phyloP scores from a whole-genome alignment of 2,329 filamentous ascomycete genomes.

The Sarocladium kiliense region DNA sequence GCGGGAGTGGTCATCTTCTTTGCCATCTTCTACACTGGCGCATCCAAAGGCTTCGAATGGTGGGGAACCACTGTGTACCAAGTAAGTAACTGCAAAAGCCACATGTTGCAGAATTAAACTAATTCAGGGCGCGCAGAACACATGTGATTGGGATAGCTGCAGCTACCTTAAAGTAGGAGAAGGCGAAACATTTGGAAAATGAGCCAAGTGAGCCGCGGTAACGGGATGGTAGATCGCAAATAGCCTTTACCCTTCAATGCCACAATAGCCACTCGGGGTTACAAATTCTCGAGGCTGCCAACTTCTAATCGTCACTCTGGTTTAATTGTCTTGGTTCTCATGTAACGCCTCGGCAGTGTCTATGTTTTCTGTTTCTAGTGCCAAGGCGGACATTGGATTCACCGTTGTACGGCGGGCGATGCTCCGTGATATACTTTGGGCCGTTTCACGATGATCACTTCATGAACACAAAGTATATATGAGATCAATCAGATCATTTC shows the following conservation, averaged over 20 bases:
- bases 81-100: conserved; percentile 7
- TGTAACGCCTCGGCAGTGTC: neutral
- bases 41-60: conserved; percentile 20
- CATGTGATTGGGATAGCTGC: neutral
- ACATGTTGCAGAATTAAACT: neutral
- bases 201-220: neutral
- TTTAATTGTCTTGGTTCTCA: too few species aligned
- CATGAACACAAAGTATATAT: neutral
- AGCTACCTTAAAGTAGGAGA: neutral
- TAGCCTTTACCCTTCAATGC: neutral
- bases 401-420: neutral
- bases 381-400: conserved; percentile 1
- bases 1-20: conserved; percentile 29
- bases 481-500: neutral
- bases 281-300: neutral
- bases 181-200: neutral
- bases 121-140: neutral
- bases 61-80: conserved; percentile 23
- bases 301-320: too few species aligned
- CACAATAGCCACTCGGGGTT: neutral
- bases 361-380: neutral
- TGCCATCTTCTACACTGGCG: conserved; percentile 24
- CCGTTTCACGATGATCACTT: neutral
- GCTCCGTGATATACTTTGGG: neutral
- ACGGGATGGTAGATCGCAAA: neutral